Conservation (phyloP, 352 stramenopile genomes). For the Phytophthora colocasiae region DNA sequence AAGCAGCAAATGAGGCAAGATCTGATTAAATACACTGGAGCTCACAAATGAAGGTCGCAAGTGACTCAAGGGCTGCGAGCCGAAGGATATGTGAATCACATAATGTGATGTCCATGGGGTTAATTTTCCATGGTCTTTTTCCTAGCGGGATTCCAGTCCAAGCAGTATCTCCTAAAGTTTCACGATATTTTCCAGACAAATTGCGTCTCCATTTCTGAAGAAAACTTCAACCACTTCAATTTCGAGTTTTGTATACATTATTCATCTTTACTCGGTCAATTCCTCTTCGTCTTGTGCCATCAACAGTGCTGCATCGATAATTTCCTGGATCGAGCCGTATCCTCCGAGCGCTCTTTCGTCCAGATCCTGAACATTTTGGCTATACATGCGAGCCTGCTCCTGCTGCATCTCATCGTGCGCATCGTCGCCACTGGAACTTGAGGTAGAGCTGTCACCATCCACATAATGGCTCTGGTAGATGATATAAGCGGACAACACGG, state of each 20-base stretch:
- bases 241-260: slow-evolving; percentile 22
- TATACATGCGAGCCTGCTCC: slow-evolving; percentile 15
- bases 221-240: slow-evolving; percentile 9
- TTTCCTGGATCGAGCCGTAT: slow-evolving; percentile 48
- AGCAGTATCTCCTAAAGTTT: no score
- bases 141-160: no score
- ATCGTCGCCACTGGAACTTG: slow-evolving; percentile 36
- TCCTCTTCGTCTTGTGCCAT: slow-evolving; percentile 74
- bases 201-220: no score
- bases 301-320: slow-evolving; percentile 68
- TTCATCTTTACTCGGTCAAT: slow-evolving; percentile 36
- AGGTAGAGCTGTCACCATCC: slow-evolving; percentile 30
- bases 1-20: not conserved
- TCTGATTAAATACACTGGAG: no score
- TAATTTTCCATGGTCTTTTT: no score
- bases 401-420: slow-evolving; percentile 20
- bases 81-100: no score
- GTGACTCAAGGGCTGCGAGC: no score
- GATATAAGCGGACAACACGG: slow-evolving; percentile 72
- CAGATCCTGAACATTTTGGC: slow-evolving; percentile 7
- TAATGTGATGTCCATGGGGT: no score
- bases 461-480: slow-evolving; percentile 47
- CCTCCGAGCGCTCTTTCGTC: slow-evolving; percentile 39
- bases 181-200: no score
- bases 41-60: no score